Evolutionary conservation across 192 early-diverging fungal genomes (phyloP), one percentile per base, ranked within the genome.

Genomic region (Gigaspora rosea): DNA sequence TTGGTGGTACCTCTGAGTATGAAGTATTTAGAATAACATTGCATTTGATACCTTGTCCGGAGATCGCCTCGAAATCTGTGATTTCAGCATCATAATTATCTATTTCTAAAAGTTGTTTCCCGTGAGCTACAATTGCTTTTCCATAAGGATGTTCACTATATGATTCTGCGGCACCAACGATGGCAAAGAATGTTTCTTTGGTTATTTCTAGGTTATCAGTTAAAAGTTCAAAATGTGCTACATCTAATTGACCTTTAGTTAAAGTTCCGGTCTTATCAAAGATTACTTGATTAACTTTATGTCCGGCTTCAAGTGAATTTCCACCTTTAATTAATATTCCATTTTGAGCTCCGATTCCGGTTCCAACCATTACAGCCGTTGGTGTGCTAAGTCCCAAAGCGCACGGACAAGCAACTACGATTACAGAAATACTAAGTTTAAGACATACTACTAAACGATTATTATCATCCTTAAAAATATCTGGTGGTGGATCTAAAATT

Each of bases 191-290:
- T 18, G 77, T 78, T 11, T 85, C 77, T n/a, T 82, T 82, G 20
- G 83, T 73, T 51, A 91, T 71, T 69, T 79, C 76, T 63, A 84
- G 10, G 64, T 74, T 70, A 41, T 59, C 74, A 8, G 73, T 66
- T 52, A 71, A 77, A 20, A 78, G 51, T 54, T 75, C 79, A 69
- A 85, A 82, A 46, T 86, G 84, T 2, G 88, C 85, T 3, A 94
- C 89, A 20, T 88, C 79, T 75, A 93, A 73, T 58, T 88, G 82
- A 62, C 93, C 97, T 15, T 81, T 77, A 0, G 97, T 99, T 59
- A 99, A 79, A 0, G 97, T 99, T 50, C 96, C 97, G 10, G 97
- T 99, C 85, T 99, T 99, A 86, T 99, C 97, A 85, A 98, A 98
- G 33, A 97, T 92, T 0, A 98, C 85, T 64, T 92, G 94, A 77